Evolutionary conservation across 1,284 basidiomycete species (phyloP).

Genomic region (Leccinum pachyderme): DNA sequence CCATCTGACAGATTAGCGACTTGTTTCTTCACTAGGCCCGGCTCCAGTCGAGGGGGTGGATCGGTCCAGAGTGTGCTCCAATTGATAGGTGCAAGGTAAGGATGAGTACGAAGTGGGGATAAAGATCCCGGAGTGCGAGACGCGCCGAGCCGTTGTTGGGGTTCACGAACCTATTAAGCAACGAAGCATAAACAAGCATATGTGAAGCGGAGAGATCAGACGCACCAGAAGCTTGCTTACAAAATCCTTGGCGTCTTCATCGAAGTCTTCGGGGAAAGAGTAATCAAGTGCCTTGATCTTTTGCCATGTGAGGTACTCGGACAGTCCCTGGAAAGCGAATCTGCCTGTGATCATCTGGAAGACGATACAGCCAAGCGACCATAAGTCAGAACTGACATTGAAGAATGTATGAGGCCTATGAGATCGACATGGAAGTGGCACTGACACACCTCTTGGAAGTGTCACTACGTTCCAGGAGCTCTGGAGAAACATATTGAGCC

Average conservation of each 20-base stretch:
- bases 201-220: slow-evolving; percentile 20
- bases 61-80: slow-evolving; percentile 79
- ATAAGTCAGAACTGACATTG: slow-evolving; percentile 78
- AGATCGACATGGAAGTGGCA: neutral
- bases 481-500: slow-evolving; percentile 94
- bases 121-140: slow-evolving; percentile 44
- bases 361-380: slow-evolving; percentile 95
- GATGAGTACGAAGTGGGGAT: slow-evolving; percentile 67
- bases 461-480: slow-evolving; percentile 78
- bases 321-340: slow-evolving; percentile 87
- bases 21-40: slow-evolving; percentile 55
- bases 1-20: slow-evolving; percentile 39
- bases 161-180: slow-evolving; percentile 63
- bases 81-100: slow-evolving; percentile 70
- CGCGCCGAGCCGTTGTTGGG: slow-evolving; percentile 66
- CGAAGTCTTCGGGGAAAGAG: slow-evolving; percentile 72
- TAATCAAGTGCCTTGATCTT: slow-evolving; percentile 77
- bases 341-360: slow-evolving; percentile 95
- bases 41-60: slow-evolving; percentile 55
- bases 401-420: neutral
- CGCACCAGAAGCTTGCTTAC: slow-evolving; percentile 63
- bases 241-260: slow-evolving; percentile 66
- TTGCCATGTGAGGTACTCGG: slow-evolving; percentile 82
- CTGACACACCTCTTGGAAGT: slow-evolving; percentile 61
- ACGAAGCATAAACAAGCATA: neutral